Base-by-base conservation (phyloP, 768 basidiomycete species). In the Sistotremastrum suecicum region DNA sequence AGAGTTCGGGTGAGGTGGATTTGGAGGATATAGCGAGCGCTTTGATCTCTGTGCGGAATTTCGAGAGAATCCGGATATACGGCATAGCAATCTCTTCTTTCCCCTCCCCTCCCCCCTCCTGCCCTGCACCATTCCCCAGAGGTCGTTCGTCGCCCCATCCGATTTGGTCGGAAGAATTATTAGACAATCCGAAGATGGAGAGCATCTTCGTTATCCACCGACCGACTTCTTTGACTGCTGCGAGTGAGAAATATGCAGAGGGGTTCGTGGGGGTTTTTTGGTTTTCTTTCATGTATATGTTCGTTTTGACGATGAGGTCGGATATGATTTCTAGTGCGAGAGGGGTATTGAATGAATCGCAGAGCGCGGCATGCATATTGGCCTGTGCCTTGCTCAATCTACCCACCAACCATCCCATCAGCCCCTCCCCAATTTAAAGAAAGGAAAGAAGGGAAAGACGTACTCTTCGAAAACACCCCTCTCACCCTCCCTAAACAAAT, bases 301-400 rank as follows among this genome's bases (percentile, higher is more conserved):
- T 97, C 5, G 85, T 78, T 40, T 75, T 72, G 3, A 85, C 84
- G 40, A 97, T 78, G 35, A 98, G 68, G 49, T 91, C 83, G 8
- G 83, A 72, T 11, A 98, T 64, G 46, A 78, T 66, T 53, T 75
- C 72, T 28, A 98, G 62, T 0, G 90, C 92, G 11, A 66, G 71
- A 2, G 91, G 89, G 0, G 95, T 98, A 60, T 98, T 92, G 72
- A 98, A 95, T 0, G 92, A 97, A 61, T 99, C 94, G 63, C 85
- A 92, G 41, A 99, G 78, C 0, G 91, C 86, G 8, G 66, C 69
- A 44, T 88, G 79, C 72, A 99, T 94, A 5, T 74, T 69, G 37
- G 71, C 53, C 60, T 92, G 92, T 41, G 79, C 76, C 44, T 76
- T 20, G 1, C 20, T 2, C 20, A 20, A 20, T 2, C 20, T 20